Base-by-base conservation (phyloP, 2,329 filamentous ascomycete species). In the Penicillium brasilianum region DNA sequence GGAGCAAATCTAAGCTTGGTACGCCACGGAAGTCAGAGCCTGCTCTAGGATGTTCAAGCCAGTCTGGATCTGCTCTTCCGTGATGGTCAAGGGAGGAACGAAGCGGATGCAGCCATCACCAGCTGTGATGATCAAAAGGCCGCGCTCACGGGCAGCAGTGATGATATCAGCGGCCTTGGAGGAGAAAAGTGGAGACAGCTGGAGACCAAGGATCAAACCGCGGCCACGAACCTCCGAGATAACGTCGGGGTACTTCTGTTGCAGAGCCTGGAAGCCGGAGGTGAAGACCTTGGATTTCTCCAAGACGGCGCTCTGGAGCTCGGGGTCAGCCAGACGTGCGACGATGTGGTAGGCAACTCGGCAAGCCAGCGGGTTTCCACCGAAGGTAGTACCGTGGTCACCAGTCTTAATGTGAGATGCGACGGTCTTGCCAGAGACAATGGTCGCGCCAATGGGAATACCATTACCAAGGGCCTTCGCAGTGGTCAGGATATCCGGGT, bases 401-500 rank as follows among this genome's bases (percentile, higher is more conserved):
- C 93, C 92, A 36, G 84, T 84, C 67, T 88, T 84, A 70, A 89
- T 88, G 74, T 88, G 88, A 55, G 88, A 84, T 30, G 87, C 88
- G 1, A 96, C 91, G 25, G 74, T 73, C 66, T 83, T 81, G 58
- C 85, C 85, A 14, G 85, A 87, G 30, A 89, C 82, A 55, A 89
- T 85, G 4, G 90, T 91, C 7, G 95, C 95, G 54, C 92, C 95
- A 67, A 99, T 93, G 51, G 95, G 95, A 77, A 97, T 94, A 5
- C 95, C 95, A 73, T 99, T 99, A 16, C 95, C 95, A 2, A 99
- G 87, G 0, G 95, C 95, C 82, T 99, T 99, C 59, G 95, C 95
- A 0, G 91, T 94, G 14, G 94, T 97, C 65, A 99, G 80, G 66
- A 99, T 89, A 72, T 99, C 95, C 7, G 95, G 95, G 74, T 99